A percentile compares a stretch with the other conserved stretches of the same genome.
phyloP scores from a whole-genome alignment of 768 basidiomycete species.

The Collybia sordida region DNA sequence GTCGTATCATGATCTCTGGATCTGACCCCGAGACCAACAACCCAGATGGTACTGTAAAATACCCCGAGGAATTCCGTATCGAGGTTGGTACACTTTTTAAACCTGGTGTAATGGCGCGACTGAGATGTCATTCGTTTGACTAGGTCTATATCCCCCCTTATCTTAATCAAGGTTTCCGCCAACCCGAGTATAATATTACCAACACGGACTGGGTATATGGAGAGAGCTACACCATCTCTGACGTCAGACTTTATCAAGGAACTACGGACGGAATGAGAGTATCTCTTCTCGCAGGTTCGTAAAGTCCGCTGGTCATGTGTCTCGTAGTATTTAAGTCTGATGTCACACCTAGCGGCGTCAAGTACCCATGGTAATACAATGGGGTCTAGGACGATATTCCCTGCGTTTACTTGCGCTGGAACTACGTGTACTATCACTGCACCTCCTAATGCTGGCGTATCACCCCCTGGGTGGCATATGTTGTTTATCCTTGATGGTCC shows the following conservation, averaged over 20 bases:
- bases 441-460: slow-evolving; percentile 66
- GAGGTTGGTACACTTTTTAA: slow-evolving; percentile 27
- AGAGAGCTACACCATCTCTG: slow-evolving; percentile 50
- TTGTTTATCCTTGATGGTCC: slow-evolving; percentile 77
- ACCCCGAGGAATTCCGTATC: slow-evolving; percentile 76
- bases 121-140: not conserved
- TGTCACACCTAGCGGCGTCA: slow-evolving; percentile 49
- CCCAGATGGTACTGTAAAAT: slow-evolving; percentile 40
- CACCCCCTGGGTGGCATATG: slow-evolving; percentile 78
- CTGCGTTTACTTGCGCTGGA: slow-evolving; percentile 66
- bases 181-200: slow-evolving; percentile 60
- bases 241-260: slow-evolving; percentile 44
- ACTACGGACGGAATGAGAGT: slow-evolving; percentile 45
- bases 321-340: not conserved
- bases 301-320: not conserved
- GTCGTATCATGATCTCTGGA: slow-evolving; percentile 72
- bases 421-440: slow-evolving; percentile 76
- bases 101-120: not conserved
- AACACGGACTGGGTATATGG: slow-evolving; percentile 65
- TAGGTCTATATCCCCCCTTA: slow-evolving; percentile 87
- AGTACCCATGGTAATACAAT: slow-evolving; percentile 80
- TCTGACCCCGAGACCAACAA: slow-evolving; percentile 64
- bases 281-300: slow-evolving; percentile 66
- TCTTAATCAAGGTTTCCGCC: slow-evolving; percentile 57
- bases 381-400: slow-evolving; percentile 72